A percentile compares a stretch with the other conserved stretches of the same genome.
Conservation (phyloP, 2,329 filamentous ascomycete species). For the Myriosclerotinia duriaeana region DNA sequence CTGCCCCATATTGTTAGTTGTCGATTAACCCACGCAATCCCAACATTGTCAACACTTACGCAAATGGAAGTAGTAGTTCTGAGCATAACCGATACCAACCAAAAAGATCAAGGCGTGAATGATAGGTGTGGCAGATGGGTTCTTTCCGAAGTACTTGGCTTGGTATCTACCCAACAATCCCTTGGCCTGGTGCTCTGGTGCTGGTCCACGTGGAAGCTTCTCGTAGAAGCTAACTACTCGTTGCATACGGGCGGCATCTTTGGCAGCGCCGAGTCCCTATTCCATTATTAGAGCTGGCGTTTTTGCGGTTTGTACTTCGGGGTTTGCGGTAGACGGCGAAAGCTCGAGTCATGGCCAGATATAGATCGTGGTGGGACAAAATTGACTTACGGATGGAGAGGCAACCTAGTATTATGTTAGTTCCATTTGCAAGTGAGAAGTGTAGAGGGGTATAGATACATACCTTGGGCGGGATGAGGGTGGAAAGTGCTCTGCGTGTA, state of each 20-base stretch:
- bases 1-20: constrained; percentile 49
- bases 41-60: constrained; percentile 60
- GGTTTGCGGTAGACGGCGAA: neutral
- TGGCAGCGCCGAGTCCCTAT: constrained; percentile 89
- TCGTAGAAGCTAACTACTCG: constrained; percentile 98
- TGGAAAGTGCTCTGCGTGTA: constrained; percentile 87
- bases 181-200: constrained; percentile 77
- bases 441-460: constrained; percentile 35
- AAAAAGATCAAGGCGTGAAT: constrained; percentile 80
- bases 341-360: constrained; percentile 8
- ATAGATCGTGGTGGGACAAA: neutral
- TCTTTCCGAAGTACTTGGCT: constrained; percentile 92
- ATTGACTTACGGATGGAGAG: constrained; percentile 41
- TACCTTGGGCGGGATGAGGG: constrained; percentile 99
- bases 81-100: constrained; percentile 82
- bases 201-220: constrained; percentile 90
- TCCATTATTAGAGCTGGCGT: neutral
- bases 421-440: neutral
- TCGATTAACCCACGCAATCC: neutral
- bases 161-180: constrained; percentile 89
- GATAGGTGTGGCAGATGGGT: constrained; percentile 79
- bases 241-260: constrained; percentile 96
- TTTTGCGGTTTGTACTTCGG: neutral
- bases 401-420: constrained; percentile 38
- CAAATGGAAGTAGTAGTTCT: constrained; percentile 99